Evolutionary conservation across 2,329 filamentous ascomycete species (phyloP), one percentile per base, ranked within the genome.

Genomic region (Fusarium sp.): DNA sequence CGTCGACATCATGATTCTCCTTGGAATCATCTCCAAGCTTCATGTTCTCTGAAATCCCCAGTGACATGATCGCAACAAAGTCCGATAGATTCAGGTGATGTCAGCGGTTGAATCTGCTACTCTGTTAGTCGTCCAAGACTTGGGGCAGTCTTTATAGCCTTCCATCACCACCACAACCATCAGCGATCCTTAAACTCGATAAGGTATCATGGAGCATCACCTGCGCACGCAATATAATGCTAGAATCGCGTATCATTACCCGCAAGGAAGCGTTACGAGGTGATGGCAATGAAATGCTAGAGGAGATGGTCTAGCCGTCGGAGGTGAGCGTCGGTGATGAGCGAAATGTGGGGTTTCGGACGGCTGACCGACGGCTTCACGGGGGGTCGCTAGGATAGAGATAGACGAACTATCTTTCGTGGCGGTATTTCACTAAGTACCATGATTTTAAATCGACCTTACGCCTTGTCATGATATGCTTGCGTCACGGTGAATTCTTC

Each of bases 241-340:
- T 21, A 36, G 17, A 24, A 64, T 67, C 34, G 38, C 55, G 57
- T 59, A 58, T 59, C 26, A 34, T 47, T 15, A 26, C 6, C 44
- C 15, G 22, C 15, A 13, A 11, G 3, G 26, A 13, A 8, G 22
- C 9, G 36, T 36, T 42, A 46, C 8, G 36, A 56, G 43, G 31
- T 47, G 40, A 60, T 51, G 33, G 40, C 33, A 8, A 15, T 6
- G n/a, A 7, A 22, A 31, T 11, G 19, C 22, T 15, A 43, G 26
- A 42, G 21, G 15, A 3, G 22, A 24, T 9, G 33, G 42, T 11
- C 15, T 43, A 36, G 38, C 24, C 17, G 9, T 67, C 65, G 62
- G 68, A 57, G 54, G 62, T 71, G 65, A 62, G 68, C 68, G 69
- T 67, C 68, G 65, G 67, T 28, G 67, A 26, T 71, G 67, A 71